Percentiles rank a stretch among this genome's conserved stretches.
Conservation (phyloP, 1,139 yeast genomes). For the Blastobotrys elegans region DNA sequence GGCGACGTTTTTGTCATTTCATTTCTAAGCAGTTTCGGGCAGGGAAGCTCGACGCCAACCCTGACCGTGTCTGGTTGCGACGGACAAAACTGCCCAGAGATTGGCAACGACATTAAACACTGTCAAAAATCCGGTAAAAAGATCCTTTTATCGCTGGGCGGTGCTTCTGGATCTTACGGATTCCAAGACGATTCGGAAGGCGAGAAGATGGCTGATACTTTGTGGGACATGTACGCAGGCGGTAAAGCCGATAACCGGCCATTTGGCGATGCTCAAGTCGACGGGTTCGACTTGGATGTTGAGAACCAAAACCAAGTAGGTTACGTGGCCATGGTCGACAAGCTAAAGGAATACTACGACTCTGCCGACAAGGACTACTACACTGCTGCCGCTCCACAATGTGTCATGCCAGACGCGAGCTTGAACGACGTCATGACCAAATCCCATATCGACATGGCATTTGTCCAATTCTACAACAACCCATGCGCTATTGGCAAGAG, state of each 20-base stretch:
- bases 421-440: conserved; percentile 62
- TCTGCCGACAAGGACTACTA: conserved; percentile 51
- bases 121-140: conserved; percentile 73
- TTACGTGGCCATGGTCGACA: conserved; percentile 46
- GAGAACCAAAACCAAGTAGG: conserved; percentile 53
- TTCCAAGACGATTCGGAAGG: conserved; percentile 61
- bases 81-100: conserved; percentile 32
- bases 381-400: conserved; percentile 92
- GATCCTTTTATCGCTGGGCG: conserved; percentile 74
- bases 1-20: conserved; percentile 74
- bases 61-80: conserved; percentile 66
- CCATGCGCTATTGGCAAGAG: conserved; percentile 49
- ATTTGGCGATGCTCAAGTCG: conserved; percentile 62
- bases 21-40: conserved; percentile 53
- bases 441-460: conserved; percentile 75
- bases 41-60: conserved; percentile 37
- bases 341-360: conserved; percentile 51
- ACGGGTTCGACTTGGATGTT: conserved; percentile 71
- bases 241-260: conserved; percentile 79
- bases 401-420: conserved; percentile 85
- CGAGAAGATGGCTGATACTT: conserved; percentile 59
- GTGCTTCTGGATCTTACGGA: conserved; percentile 63
- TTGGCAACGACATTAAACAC: conserved; percentile 60
- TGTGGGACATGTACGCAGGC: conserved; percentile 86
- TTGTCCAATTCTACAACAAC: conserved; percentile 91